These are phyloP conservation scores for Candida mattraensis DNA, from an alignment of 805 yeast genomes.

Conservation along the genomic window DNA sequence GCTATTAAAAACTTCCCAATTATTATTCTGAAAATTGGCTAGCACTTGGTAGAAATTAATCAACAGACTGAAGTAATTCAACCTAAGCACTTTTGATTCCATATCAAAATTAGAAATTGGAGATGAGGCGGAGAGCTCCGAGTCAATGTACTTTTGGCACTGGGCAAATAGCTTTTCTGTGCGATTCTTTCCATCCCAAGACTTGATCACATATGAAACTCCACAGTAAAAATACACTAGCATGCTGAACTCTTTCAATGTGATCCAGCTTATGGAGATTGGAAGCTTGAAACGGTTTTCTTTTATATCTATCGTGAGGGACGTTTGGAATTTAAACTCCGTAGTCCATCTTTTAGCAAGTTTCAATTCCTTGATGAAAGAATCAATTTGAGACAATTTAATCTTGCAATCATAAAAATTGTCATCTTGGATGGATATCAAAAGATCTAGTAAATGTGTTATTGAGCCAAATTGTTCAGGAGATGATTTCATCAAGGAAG, in stretches of 20 bases:
- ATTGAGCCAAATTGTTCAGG: conserved; percentile 39
- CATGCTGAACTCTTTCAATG: conserved; percentile 42
- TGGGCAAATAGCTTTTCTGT: conserved; percentile 38
- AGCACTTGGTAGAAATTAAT: conserved; percentile 39
- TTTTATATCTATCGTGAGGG: conserved; percentile 1
- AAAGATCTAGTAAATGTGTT: conserved; percentile 26
- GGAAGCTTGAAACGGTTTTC: conserved; percentile 17
- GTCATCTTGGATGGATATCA: conserved; percentile 31
- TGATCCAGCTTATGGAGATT: conserved; percentile 39
- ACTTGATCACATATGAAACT: conserved; percentile 36
- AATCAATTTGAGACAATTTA: conserved; percentile 32
- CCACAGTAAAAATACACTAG: conserved; percentile 44
- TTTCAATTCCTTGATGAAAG: conserved; percentile 29
- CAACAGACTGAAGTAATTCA: conserved; percentile 32
- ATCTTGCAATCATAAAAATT: conserved; percentile 28
- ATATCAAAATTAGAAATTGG: conserved; percentile 22
- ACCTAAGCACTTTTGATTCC: conserved; percentile 29
- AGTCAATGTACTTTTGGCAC: conserved; percentile 36
- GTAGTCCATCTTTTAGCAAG: conserved; percentile 14
- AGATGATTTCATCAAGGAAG: neutral
- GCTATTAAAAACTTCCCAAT: conserved; percentile 9
- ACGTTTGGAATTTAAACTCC: conserved; percentile 10
- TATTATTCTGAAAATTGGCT: conserved; percentile 32
- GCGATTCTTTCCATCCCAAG: conserved; percentile 36
- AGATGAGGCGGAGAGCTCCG: conserved; percentile 22